Percentiles rank a stretch among this genome's conserved stretches.
phyloP scores from a whole-genome alignment of 1,139 yeast genomes.

The Hemisphaericaspora xylofermentans region DNA sequence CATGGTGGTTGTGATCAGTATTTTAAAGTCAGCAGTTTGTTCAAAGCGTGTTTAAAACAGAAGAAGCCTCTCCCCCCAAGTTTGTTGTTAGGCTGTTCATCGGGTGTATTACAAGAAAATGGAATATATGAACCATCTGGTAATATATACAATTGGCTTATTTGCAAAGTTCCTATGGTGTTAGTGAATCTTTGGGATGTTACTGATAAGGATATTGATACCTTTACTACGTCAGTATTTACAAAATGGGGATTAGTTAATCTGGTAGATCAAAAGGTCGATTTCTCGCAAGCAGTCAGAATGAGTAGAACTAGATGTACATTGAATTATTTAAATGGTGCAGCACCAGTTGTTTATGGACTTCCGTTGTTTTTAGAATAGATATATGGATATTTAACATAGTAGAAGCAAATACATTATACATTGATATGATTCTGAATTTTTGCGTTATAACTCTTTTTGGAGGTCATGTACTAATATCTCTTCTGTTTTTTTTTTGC shows the following conservation, averaged over 20 bases:
- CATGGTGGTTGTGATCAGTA: constrained; percentile 96
- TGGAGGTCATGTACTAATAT: too few species aligned
- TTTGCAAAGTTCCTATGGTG: constrained; percentile 80
- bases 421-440: background rate
- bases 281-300: constrained; percentile 21
- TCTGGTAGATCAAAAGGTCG: background rate
- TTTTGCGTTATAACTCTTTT: too few species aligned
- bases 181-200: constrained; percentile 95
- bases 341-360: constrained; percentile 36
- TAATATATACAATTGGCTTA: constrained; percentile 69
- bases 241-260: constrained; percentile 58
- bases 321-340: constrained; percentile 37
- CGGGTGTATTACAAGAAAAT: constrained; percentile 63
- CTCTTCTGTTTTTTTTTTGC: too few species aligned
- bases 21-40: constrained; percentile 40
- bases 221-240: constrained; percentile 61
- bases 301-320: constrained; percentile 63
- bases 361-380: constrained; percentile 19
- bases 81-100: constrained; percentile 86
- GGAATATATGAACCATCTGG: constrained; percentile 76
- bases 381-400: background rate
- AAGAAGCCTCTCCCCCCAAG: constrained; percentile 57
- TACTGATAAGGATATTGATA: constrained; percentile 91
- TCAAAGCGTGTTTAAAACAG: constrained; percentile 20
- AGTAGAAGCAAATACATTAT: background rate